Evolutionary conservation across 2,329 filamentous ascomycete species (phyloP).

Genomic region (Aspergillus hortae): DNA sequence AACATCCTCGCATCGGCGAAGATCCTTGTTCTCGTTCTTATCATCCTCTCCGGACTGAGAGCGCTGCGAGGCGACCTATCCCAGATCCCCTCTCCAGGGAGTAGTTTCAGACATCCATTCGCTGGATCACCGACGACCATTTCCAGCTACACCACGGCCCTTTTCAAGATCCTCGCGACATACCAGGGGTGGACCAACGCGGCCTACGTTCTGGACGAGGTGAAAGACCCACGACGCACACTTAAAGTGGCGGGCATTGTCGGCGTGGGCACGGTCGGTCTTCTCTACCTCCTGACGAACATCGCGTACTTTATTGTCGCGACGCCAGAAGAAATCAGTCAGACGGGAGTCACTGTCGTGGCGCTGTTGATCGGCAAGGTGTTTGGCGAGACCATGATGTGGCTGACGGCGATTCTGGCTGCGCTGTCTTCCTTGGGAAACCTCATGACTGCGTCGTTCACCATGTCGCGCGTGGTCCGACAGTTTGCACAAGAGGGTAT

Average conservation of each 20-base stretch:
- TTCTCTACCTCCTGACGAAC: constrained; percentile 66
- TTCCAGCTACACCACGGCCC: constrained; percentile 64
- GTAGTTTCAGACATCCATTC: constrained; percentile 62
- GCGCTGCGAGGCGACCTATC: constrained; percentile 58
- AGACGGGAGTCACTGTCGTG: constrained; percentile 42
- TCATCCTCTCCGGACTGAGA: constrained; percentile 60
- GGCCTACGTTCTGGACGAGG: constrained; percentile 54
- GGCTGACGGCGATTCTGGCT: constrained; percentile 52
- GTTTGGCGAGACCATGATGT: constrained; percentile 44
- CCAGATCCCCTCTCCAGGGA: constrained; percentile 56
- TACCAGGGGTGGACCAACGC: constrained; percentile 49
- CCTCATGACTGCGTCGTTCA: constrained; percentile 65
- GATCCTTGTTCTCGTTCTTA: constrained; percentile 62
- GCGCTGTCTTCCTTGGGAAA: constrained; percentile 67
- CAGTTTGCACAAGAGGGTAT: constrained; percentile 65
- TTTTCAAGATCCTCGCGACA: constrained; percentile 70
- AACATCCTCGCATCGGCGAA: constrained; percentile 65
- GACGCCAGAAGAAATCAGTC: constrained; percentile 38
- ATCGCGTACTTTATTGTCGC: constrained; percentile 62
- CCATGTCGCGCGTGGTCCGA: constrained; percentile 63
- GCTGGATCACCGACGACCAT: constrained; percentile 57
- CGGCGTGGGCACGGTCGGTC: constrained; percentile 55
- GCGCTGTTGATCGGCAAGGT: constrained; percentile 43
- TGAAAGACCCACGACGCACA: constrained; percentile 61
- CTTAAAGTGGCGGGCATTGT: constrained; percentile 63